Conservation (phyloP, 306 rosid genomes). For the Pyrus communis region DNA sequence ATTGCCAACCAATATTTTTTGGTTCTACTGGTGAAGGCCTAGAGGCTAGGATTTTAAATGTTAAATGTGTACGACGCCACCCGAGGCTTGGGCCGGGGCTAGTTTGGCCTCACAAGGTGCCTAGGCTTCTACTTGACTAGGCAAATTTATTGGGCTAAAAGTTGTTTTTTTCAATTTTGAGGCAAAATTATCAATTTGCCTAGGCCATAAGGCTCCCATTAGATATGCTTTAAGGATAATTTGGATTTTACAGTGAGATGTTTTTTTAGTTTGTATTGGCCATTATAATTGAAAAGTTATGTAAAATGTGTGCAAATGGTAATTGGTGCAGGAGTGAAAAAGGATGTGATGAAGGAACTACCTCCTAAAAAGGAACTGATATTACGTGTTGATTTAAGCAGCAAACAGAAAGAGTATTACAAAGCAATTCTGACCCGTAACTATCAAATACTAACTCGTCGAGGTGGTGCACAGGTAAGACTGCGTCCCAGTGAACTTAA, state of each 20-base stretch:
- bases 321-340: slow-evolving; percentile 81
- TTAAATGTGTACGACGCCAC: too few species aligned
- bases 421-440: slow-evolving; percentile 97
- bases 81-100: too few species aligned
- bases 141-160: too few species aligned
- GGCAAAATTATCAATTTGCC: too few species aligned
- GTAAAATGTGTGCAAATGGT: slow-evolving; percentile 10
- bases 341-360: slow-evolving; percentile 97
- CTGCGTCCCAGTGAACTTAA: slow-evolving; percentile 4
- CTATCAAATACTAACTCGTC: slow-evolving; percentile 89
- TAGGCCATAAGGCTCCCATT: too few species aligned
- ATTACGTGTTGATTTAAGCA: slow-evolving; percentile 83
- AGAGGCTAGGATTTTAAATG: too few species aligned
- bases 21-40: too few species aligned
- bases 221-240: not conserved
- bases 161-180: too few species aligned
- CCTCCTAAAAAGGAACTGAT: slow-evolving; percentile 99
- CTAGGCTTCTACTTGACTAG: too few species aligned
- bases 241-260: not conserved
- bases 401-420: slow-evolving; percentile 93
- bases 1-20: too few species aligned
- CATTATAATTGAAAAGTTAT: not conserved
- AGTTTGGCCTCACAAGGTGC: too few species aligned
- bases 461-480: slow-evolving; percentile 95
- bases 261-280: not conserved